Percentiles rank a stretch among this genome's conserved stretches.
Conservation (phyloP, 805 yeast species). For the Hagleromyces aurorensis region DNA sequence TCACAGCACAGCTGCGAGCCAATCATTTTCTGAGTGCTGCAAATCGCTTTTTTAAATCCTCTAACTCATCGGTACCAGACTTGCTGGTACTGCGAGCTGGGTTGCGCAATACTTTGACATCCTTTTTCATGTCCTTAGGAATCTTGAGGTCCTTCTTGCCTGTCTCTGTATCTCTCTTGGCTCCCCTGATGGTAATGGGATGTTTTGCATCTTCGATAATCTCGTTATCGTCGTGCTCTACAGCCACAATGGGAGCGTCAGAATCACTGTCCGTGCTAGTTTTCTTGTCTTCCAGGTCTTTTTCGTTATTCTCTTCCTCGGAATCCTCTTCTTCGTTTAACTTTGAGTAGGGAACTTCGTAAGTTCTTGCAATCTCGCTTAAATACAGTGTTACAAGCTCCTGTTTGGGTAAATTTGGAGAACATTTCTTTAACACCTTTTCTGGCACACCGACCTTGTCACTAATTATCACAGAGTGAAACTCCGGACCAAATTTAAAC, state of each 20-base stretch:
- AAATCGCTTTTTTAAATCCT: conserved; percentile 60
- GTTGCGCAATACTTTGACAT: conserved; percentile 26
- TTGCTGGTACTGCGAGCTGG: conserved; percentile 15
- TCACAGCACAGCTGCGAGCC: no score
- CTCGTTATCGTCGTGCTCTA: conserved; percentile 28
- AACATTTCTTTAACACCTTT: conserved; percentile 56
- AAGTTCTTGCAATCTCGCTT: conserved; percentile 73
- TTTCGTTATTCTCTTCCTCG: conserved; percentile 21
- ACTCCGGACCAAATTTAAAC: conserved; percentile 61
- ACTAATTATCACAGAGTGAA: conserved; percentile 34
- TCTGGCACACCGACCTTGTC: conserved; percentile 46
- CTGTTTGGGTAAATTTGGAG: conserved; percentile 57
- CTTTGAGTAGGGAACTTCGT: conserved; percentile 65
- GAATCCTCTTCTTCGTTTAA: conserved; percentile 27
- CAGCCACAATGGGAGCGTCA: conserved; percentile 32
- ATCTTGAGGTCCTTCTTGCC: conserved; percentile 32
- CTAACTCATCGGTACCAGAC: conserved; percentile 43
- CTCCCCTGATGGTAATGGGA: conserved; percentile 38
- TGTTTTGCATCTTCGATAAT: conserved; percentile 24
- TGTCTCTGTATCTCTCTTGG: conserved; percentile 36
- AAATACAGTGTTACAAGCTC: conserved; percentile 63
- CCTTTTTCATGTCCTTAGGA: conserved; percentile 35
- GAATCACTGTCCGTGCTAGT: conserved; percentile 27
- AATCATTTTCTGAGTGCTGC: conserved; percentile 67
- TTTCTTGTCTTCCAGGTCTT: conserved; percentile 29